Percentiles rank a stretch among this genome's conserved stretches.
Evolutionary conservation across 805 yeast species (phyloP).

Genomic region (Huiozyma naganishii): DNA sequence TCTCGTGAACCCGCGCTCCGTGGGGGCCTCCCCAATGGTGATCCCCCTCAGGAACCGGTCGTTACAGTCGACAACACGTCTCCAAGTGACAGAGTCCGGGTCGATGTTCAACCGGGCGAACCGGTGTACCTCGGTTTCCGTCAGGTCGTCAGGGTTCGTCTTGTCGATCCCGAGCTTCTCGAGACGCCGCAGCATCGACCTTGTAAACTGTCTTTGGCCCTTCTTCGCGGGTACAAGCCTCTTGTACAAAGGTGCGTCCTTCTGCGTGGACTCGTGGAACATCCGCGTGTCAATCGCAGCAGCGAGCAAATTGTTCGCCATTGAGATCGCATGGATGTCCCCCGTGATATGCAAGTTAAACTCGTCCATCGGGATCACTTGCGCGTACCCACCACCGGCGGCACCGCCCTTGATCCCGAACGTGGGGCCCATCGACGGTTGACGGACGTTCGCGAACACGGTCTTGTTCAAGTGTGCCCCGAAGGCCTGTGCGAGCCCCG

Average conservation of each 20-base stretch:
- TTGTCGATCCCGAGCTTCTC: slow-evolving; percentile 57
- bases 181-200: slow-evolving; percentile 57
- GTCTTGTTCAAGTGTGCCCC: slow-evolving; percentile 80
- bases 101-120: slow-evolving; percentile 68
- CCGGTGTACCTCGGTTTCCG: slow-evolving; percentile 50
- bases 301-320: slow-evolving; percentile 70
- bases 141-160: slow-evolving; percentile 62
- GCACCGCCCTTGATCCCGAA: slow-evolving; percentile 99
- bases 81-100: slow-evolving; percentile 71
- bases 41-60: slow-evolving; percentile 72
- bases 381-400: slow-evolving; percentile 97
- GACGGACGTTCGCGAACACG: slow-evolving; percentile 90
- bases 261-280: slow-evolving; percentile 71
- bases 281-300: slow-evolving; percentile 83
- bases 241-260: slow-evolving; percentile 59
- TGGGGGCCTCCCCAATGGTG: slow-evolving; percentile 72
- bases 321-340: slow-evolving; percentile 78
- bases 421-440: slow-evolving; percentile 98
- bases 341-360: slow-evolving; percentile 96
- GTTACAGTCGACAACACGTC: slow-evolving; percentile 77
- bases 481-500: slow-evolving; percentile 89
- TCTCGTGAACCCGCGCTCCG: slow-evolving; percentile 66
- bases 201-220: slow-evolving; percentile 57
- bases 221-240: slow-evolving; percentile 68
- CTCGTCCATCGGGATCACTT: slow-evolving; percentile 98